Percentiles rank a stretch among this genome's conserved stretches.
Evolutionary conservation across 371 early-diverging fungal species (phyloP).

Genomic region (Catenaria anguillulae): DNA sequence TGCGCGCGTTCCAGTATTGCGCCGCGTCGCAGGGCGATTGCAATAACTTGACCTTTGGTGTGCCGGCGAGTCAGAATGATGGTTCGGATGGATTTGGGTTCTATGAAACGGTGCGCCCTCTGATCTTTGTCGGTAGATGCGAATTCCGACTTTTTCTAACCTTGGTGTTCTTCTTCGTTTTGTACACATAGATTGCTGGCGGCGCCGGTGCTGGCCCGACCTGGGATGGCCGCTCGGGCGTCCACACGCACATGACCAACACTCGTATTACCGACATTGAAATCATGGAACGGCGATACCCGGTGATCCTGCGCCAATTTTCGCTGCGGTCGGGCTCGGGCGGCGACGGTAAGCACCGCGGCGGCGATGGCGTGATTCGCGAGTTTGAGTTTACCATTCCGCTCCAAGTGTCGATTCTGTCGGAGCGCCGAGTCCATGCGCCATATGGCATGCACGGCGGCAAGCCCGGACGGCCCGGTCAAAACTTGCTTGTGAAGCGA

Average conservation of each 20-base stretch:
- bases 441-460: conserved; percentile 90
- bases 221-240: conserved; percentile 68
- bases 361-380: conserved; percentile 79
- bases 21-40: conserved; percentile 80
- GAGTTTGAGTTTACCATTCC: conserved; percentile 63
- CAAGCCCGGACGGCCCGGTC: conserved; percentile 47
- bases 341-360: conserved; percentile 57
- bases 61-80: conserved; percentile 20
- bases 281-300: conserved; percentile 84
- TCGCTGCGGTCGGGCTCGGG: conserved; percentile 64
- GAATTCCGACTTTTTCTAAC: too few relatives aligned
- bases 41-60: conserved; percentile 93
- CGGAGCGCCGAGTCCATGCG: conserved; percentile 74
- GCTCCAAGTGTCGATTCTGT: conserved; percentile 75
- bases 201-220: conserved; percentile 38
- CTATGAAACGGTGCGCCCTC: neutral
- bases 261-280: conserved; percentile 94
- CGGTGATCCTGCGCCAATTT: conserved; percentile 76
- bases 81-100: conserved; percentile 14
- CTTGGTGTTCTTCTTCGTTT: too few relatives aligned
- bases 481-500: conserved; percentile 58
- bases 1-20: conserved; percentile 76
- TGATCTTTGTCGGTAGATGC: too few relatives aligned
- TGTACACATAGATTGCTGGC: conserved; percentile 5
- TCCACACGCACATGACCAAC: conserved; percentile 57